Evolutionary conservation across 1,284 basidiomycete genomes (phyloP).

Genomic region (Coriolopsis trogii): DNA sequence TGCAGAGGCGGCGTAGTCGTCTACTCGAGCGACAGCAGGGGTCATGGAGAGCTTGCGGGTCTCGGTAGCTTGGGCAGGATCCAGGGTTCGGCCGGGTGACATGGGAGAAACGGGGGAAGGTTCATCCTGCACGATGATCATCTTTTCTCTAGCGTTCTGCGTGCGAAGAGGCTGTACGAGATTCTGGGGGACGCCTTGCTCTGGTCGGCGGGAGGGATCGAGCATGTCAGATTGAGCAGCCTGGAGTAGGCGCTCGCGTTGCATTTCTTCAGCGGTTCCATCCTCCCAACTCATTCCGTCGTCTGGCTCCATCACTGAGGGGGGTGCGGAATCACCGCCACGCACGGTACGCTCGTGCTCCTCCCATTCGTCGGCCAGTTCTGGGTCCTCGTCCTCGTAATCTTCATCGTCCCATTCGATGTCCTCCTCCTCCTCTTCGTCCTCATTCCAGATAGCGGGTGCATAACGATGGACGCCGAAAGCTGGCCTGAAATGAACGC

Average conservation of each 20-base stretch:
- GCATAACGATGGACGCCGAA: conserved; percentile 72
- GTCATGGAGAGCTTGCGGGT: conserved; percentile 79
- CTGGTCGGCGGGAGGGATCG: conserved; percentile 24
- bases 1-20: conserved; percentile 33
- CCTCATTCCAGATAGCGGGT: conserved; percentile 81
- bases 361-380: conserved; percentile 56
- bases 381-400: conserved; percentile 69
- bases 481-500: conserved; percentile 62
- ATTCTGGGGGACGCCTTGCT: conserved; percentile 31
- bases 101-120: conserved; percentile 29
- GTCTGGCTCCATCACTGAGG: conserved; percentile 63
- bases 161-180: conserved; percentile 31
- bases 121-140: conserved; percentile 28
- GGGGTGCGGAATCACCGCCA: conserved; percentile 8
- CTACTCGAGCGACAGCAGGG: conserved; percentile 65
- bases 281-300: conserved; percentile 81
- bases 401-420: conserved; percentile 76
- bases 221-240: conserved; percentile 43
- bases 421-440: conserved; percentile 78
- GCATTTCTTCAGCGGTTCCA: conserved; percentile 52
- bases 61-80: conserved; percentile 61
- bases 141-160: conserved; percentile 44
- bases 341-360: conserved; percentile 26
- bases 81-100: conserved; percentile 41
- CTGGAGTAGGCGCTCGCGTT: conserved; percentile 29